These are phyloP conservation scores for Talaromyces sp. DNA, from an alignment of 2,329 filamentous ascomycete genomes.

Conservation along the genomic window DNA sequence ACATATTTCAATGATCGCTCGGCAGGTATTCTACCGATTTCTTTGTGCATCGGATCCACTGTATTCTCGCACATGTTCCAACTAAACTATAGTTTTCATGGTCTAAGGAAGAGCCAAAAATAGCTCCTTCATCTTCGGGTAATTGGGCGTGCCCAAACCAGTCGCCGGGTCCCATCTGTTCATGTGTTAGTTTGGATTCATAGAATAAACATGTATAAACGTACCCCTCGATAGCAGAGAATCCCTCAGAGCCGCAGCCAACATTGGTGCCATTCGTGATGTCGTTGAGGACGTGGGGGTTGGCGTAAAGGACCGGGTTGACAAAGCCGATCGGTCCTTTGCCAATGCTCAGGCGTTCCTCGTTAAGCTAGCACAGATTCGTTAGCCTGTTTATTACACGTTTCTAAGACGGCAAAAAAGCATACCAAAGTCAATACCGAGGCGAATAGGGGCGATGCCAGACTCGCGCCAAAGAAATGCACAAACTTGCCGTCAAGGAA, in stretches of 20 bases:
- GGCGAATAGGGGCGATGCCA: constrained; percentile 26
- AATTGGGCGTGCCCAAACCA: constrained; percentile 30
- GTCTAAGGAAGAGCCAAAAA: constrained; percentile 18
- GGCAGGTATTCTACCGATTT: too few relatives aligned
- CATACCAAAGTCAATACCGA: constrained; percentile 26
- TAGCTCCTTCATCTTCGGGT: constrained; percentile 25
- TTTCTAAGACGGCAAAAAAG: not conserved
- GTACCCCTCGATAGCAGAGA: constrained; percentile 21
- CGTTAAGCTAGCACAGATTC: constrained; percentile 24
- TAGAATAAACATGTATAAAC: not conserved
- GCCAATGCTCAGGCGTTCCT: constrained; percentile 3
- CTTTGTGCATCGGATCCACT: too few relatives aligned
- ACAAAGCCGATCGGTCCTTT: constrained; percentile 12
- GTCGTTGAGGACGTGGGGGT: constrained; percentile 9
- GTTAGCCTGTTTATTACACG: not conserved
- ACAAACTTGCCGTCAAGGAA: constrained; percentile 16
- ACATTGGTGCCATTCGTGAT: constrained; percentile 14
- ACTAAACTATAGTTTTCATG: not conserved
- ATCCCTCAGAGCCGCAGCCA: constrained; percentile 24
- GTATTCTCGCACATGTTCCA: not conserved
- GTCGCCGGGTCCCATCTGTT: constrained; percentile 27
- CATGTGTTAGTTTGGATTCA: not conserved
- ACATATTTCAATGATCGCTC: too few relatives aligned
- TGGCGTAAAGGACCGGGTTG: constrained; percentile 10
- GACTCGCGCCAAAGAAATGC: constrained; percentile 24